These are phyloP conservation scores for Penicillium janthinellum DNA, from an alignment of 2,329 filamentous ascomycete genomes.

Conservation along the genomic window DNA sequence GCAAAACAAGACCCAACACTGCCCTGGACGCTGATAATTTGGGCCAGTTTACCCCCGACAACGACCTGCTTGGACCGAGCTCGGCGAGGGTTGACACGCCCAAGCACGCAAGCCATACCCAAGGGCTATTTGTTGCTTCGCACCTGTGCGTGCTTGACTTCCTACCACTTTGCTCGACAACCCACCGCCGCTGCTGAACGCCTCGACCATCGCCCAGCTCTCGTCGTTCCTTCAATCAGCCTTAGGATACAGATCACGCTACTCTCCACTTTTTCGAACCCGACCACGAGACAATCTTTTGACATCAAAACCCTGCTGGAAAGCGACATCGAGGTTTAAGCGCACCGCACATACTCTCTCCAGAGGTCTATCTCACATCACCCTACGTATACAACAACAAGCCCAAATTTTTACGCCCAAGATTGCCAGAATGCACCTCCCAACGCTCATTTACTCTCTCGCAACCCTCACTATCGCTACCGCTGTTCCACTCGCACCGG, in stretches of 20 bases:
- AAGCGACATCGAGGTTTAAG: neutral
- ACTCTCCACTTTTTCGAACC: slow-evolving; percentile 5
- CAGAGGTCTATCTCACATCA: neutral
- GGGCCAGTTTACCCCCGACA: neutral
- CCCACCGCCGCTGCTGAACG: slow-evolving; percentile 2
- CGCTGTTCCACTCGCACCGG: slow-evolving; percentile 17
- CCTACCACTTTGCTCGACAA: slow-evolving; percentile 5
- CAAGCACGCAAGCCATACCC: neutral
- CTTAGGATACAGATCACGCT: neutral
- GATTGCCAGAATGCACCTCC: slow-evolving; percentile 13
- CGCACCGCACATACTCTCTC: neutral
- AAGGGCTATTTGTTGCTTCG: neutral
- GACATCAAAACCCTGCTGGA: neutral
- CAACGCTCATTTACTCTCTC: slow-evolving; percentile 14
- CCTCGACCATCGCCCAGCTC: slow-evolving; percentile 16
- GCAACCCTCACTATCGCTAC: slow-evolving; percentile 11
- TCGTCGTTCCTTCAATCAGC: slow-evolving; percentile 20
- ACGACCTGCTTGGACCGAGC: neutral
- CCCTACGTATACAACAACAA: neutral
- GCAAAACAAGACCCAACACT: neutral
- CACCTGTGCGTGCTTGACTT: neutral
- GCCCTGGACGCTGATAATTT: slow-evolving; percentile 1
- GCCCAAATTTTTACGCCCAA: neutral
- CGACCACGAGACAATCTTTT: slow-evolving; percentile 3
- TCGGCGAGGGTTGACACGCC: neutral